Percentiles rank a stretch among this genome's conserved stretches.
These are phyloP conservation scores for Euptelea pleiosperma DNA, from an alignment of 164 flowering plant genomes.

Conservation along the genomic window DNA sequence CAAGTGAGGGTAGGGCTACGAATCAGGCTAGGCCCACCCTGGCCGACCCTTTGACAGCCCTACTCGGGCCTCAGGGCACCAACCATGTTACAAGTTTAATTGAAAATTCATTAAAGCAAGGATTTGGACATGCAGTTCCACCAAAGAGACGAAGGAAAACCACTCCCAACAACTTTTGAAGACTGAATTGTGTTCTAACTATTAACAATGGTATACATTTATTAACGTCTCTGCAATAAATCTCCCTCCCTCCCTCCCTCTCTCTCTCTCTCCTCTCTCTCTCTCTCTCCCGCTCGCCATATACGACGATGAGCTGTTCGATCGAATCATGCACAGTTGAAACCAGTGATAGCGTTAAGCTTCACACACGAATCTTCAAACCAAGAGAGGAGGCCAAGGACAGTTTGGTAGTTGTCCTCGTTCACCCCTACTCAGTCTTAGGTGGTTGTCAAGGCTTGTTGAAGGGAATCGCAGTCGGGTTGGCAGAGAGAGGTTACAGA, in stretches of 20 bases:
- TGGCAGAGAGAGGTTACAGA: conserved; percentile 51
- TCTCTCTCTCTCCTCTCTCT: neutral
- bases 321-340: conserved; percentile 54
- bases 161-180: too few relatives aligned
- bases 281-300: neutral
- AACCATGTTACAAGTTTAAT: too few relatives aligned
- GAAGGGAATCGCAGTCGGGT: conserved; percentile 72
- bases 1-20: too few relatives aligned
- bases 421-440: conserved; percentile 72
- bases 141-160: too few relatives aligned
- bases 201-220: too few relatives aligned
- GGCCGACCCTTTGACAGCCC: too few relatives aligned
- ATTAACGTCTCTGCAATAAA: neutral
- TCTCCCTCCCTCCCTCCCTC: neutral
- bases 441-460: conserved; percentile 88
- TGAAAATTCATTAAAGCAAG: too few relatives aligned
- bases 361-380: conserved; percentile 52
- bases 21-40: too few relatives aligned
- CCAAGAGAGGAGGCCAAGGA: conserved; percentile 31
- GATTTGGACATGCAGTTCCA: too few relatives aligned
- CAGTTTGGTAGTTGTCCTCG: conserved; percentile 49
- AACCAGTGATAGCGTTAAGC: conserved; percentile 57
- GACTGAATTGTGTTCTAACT: too few relatives aligned
- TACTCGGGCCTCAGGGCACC: too few relatives aligned
- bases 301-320: conserved; percentile 9